Percentiles rank a stretch among this genome's conserved stretches.
Evolutionary conservation across 148 eudicot genomes (phyloP).

Genomic region (Oxyria digyna): DNA sequence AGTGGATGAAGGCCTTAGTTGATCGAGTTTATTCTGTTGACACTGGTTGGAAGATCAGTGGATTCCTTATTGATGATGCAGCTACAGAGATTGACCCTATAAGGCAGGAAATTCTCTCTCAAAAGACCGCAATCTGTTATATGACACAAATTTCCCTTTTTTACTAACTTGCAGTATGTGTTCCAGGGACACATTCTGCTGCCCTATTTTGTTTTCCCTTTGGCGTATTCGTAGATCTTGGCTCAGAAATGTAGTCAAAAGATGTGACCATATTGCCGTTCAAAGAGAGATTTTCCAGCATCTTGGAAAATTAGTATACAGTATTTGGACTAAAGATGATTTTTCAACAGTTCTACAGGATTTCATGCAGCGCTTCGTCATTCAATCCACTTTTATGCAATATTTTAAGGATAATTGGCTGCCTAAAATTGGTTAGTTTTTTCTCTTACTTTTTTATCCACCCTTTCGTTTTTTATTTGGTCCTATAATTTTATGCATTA

Average conservation of each 20-base stretch:
- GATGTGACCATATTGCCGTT: slow-evolving; percentile 44
- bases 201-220: slow-evolving; percentile 67
- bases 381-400: slow-evolving; percentile 67
- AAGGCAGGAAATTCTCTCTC: slow-evolving; percentile 41
- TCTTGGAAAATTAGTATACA: slow-evolving; percentile 51
- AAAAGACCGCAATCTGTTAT: neutral
- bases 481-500: neutral
- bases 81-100: slow-evolving; percentile 79
- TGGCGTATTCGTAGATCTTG: slow-evolving; percentile 97
- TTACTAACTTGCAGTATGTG: slow-evolving; percentile 12
- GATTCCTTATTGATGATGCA: slow-evolving; percentile 88
- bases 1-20: slow-evolving; percentile 88
- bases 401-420: slow-evolving; percentile 81
- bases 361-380: slow-evolving; percentile 51
- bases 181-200: slow-evolving; percentile 80
- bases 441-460: neutral
- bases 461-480: neutral
- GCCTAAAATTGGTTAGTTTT: slow-evolving; percentile 69
- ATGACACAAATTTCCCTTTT: neutral
- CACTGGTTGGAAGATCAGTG: slow-evolving; percentile 66
- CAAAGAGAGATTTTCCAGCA: slow-evolving; percentile 66
- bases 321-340: slow-evolving; percentile 64
- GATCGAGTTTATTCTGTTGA: slow-evolving; percentile 62
- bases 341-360: slow-evolving; percentile 36
- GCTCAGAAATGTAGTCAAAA: slow-evolving; percentile 72